Base-by-base conservation (phyloP, 2,329 filamentous ascomycete genomes). In the Botrytis medusae region DNA sequence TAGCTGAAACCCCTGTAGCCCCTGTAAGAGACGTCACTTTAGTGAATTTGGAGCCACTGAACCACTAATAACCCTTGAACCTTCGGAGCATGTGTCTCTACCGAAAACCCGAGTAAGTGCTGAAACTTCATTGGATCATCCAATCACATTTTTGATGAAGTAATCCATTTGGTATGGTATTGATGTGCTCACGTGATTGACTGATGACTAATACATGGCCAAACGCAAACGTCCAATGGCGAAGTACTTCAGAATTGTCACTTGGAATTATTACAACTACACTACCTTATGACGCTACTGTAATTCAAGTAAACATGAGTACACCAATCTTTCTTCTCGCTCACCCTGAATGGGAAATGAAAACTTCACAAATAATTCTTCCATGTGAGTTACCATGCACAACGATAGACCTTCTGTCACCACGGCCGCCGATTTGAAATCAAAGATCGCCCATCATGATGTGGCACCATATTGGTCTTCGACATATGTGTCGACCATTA, bases 111-210 rank as follows among this genome's bases (percentile, higher is more conserved):
- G 42, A 65, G 32, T 25, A 34, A 42, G 29, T 42, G 22, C 29
- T n/a, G 44, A 37, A 51, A 20, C 22, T 7, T 14, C 22, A 44
- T 32, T 37, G 44, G 46, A 37, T n/a, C 7, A 7, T 37, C 14
- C 32, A 46, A 51, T 67, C 7, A 20, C 7, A 37, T 20, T 37
- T 9, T 37, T n/a, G 44, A n/a, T 51, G 29, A 51, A 3, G 63
- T 48, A 22, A 65, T 40, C 22, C 1, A 32, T 20, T 2, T 10
- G 32, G n/a, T 20, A 8, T 6, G 1, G 20, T 8, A 7, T 32
- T 3, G 12, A 1, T 5, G 2, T 14, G 2, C 0, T 16, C 32
- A 61, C 59, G 20, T 61, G 32, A n/a, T 14, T 4, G 0, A 1
- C 1, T 0, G 3, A 40, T 37, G 10, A n/a, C 59, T n/a, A 61